Evolutionary conservation across 441 rosid species (phyloP), one percentile per base, ranked within the genome.

Genomic region (Raphanus hybrid): DNA sequence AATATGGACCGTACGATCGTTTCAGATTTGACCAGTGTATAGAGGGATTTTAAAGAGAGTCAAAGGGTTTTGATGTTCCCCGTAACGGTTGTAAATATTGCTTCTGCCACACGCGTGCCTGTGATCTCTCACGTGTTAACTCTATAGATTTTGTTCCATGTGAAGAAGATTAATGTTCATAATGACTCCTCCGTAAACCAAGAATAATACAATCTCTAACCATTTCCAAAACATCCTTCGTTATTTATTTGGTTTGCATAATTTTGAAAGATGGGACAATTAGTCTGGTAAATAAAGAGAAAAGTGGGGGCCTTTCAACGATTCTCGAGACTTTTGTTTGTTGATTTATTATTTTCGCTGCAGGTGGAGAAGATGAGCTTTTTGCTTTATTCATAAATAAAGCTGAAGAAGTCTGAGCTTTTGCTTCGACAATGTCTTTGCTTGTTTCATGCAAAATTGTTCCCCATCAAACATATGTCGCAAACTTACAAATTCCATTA

Each of bases 161-260:
- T 72, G 81, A 67, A 78, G 73, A 64, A 61, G 74, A 73, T 73
- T 52, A 73, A 78, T 73, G 77, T n/a, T 73, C 81, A 78, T 78
- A 78, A 29, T 67, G 71, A 29, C 68, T 16, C 16, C 60, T 60
- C 57, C 27, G 26, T 2, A 32, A 59, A 75, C 67, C 62, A 45
- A 58, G 61, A 67, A 43, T 32, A 67, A 43, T 32, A 69, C 69
- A 61, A 12, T 62, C 55, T 48, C 55, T 61, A 16, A 43, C 73
- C 20, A 67, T 32, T 60, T 45, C 62, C 37, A 34, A 67, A 75
- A 29, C 52, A 0, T 4, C 2, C 8, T 37, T 52, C 1, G 39
- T 37, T 37, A 7, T 37, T 34, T 37, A 7, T 37, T 34, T 37
- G 2, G 2, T 37, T 37, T 37, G 9, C 41, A 7, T 9, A 9